A percentile compares a stretch with the other conserved stretches of the same genome.
Evolutionary conservation across 805 yeast species (phyloP).

Genomic region (Candida hungchunana): DNA sequence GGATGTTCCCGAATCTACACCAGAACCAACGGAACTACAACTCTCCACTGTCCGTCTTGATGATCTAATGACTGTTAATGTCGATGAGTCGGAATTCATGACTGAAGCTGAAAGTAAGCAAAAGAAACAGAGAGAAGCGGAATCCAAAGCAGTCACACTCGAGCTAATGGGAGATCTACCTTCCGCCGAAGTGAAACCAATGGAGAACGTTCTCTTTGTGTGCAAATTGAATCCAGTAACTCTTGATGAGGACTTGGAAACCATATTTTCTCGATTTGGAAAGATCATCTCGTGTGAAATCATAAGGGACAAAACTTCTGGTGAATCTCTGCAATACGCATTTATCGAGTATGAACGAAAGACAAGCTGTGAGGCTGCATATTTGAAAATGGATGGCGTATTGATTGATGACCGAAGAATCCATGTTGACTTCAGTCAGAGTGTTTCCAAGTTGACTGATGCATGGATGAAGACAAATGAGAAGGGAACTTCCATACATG

Average conservation of each 20-base stretch:
- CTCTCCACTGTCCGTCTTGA: constrained; percentile 30
- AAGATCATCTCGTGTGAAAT: constrained; percentile 46
- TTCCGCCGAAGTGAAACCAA: constrained; percentile 51
- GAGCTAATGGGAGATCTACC: constrained; percentile 65
- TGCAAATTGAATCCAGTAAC: constrained; percentile 64
- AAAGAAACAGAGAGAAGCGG: constrained; percentile 33
- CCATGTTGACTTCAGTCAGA: constrained; percentile 66
- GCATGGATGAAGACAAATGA: constrained; percentile 23
- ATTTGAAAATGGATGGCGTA: constrained; percentile 55
- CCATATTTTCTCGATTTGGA: constrained; percentile 63
- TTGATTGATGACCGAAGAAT: constrained; percentile 61
- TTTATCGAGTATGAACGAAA: constrained; percentile 52
- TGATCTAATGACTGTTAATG: constrained; percentile 19
- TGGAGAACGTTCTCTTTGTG: constrained; percentile 57
- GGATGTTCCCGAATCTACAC: constrained; percentile 28
- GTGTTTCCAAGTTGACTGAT: constrained; percentile 32
- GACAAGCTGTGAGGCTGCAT: constrained; percentile 57
- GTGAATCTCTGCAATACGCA: constrained; percentile 54
- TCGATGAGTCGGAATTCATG: constrained; percentile 20
- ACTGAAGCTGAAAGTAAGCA: constrained; percentile 27
- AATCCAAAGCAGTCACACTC: constrained; percentile 54
- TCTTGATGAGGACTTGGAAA: constrained; percentile 47
- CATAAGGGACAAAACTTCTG: constrained; percentile 43
- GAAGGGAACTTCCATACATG: constrained; percentile 3
- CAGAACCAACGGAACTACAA: constrained; percentile 34